These are phyloP conservation scores for Thalia dealbata DNA, from an alignment of 176 grass and related monocot genomes.

Conservation along the genomic window DNA sequence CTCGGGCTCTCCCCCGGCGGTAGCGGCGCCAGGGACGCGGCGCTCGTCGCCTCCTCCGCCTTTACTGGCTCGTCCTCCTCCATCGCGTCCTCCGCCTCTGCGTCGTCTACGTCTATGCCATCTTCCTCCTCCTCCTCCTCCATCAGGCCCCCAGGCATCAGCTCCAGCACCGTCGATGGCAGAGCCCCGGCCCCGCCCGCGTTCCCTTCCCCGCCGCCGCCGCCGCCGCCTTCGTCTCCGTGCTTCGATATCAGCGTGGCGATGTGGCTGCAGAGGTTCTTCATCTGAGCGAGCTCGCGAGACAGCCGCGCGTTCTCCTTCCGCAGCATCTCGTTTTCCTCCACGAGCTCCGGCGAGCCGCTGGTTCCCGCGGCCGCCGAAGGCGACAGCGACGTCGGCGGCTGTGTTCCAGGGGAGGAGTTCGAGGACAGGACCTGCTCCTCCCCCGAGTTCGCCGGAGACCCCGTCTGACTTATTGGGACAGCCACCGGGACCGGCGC, in stretches of 20 bases:
- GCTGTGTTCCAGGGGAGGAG: conserved; percentile 5
- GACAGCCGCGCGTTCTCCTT: conserved; percentile 14
- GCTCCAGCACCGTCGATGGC: not conserved
- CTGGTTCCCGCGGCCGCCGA: not conserved
- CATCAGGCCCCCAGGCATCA: not conserved
- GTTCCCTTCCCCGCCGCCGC: not conserved
- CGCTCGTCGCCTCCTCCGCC: not conserved
- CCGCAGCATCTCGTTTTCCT: conserved; percentile 11
- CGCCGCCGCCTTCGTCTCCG: not conserved
- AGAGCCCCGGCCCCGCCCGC: not conserved
- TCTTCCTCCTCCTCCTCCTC: not conserved
- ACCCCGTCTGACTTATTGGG: not conserved
- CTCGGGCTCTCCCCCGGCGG: not conserved
- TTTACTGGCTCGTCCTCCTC: not conserved
- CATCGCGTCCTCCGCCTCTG: not conserved
- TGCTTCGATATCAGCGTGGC: not conserved
- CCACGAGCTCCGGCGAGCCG: not conserved
- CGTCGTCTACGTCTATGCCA: not conserved
- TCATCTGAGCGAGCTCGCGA: conserved; percentile 10
- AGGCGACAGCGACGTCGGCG: not conserved
- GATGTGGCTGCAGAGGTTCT: conserved; percentile 4
- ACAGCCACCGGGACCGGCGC: not conserved
- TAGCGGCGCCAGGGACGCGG: not conserved
- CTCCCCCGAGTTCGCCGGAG: conserved; percentile 14
- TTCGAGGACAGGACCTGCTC: conserved; percentile 4